Evolutionary conservation across 805 yeast species (phyloP), one percentile per base, ranked within the genome.

Genomic region (Metschnikowia chrysomelidarum): DNA sequence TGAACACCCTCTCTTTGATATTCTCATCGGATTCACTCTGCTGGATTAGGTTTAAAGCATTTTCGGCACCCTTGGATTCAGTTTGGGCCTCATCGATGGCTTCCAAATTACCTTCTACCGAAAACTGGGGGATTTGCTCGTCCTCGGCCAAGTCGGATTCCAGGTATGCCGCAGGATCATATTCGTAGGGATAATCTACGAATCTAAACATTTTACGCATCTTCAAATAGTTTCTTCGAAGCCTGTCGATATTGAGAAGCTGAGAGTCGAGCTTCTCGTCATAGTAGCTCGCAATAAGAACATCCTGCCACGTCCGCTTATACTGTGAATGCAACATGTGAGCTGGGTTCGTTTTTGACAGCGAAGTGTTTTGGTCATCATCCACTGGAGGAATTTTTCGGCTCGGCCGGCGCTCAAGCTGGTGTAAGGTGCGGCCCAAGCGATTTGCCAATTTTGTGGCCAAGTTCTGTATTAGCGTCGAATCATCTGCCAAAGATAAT

Each of bases 131-230:
- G 12, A 36, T 44, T 1, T 32, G 30, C 12, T 30, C 45, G 11
- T 19, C 32, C 1, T 34, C 43, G 4, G 25, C 46, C 2, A 18
- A 24, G 4, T 35, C 43, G 5, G 17, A 40, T 2, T 27, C 36
- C 2, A 22, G 23, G 16, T 46, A 44, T 8, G 23, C 42, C 3
- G 36, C 46, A 5, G 40, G 46, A 10, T 58, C 59, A 29, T 51
- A 55, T 25, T 61, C 57, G 34, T 65, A 66, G 11, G 47, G 41
- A 38, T 49, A 64, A 7, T 38, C 32, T 2, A 49, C 49, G 7
- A 53, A 46, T 7, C 47, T 48, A 27, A 67, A 63, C 27, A 60
- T 32, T 9, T 34, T 21, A 17, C 59, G 58, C 40, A 63, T 56
- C 31, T 44, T 43, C 4, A 42, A 34, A 41, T 59, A 59, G 16